Conservation (phyloP, 2,329 filamentous ascomycete species). For the Neoarthrinium moseri region DNA sequence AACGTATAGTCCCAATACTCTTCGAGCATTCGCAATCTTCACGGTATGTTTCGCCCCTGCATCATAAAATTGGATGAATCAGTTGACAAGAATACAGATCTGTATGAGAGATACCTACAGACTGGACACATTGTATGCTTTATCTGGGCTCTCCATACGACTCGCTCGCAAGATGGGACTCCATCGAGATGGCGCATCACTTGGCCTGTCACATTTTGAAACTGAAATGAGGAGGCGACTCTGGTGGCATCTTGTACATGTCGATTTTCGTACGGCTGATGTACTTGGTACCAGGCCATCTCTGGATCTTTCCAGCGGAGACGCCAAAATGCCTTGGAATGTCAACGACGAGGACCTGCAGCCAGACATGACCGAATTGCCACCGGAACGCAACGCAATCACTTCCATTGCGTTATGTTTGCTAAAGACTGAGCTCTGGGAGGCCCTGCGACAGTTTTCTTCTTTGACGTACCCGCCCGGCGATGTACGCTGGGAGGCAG, state of each 20-base stretch:
- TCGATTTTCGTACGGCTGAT: slow-evolving; percentile 47
- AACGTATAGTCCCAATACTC: slow-evolving; percentile 10
- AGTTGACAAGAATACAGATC: slow-evolving; percentile 50
- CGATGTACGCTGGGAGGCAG: slow-evolving; percentile 14
- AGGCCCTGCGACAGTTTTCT: slow-evolving; percentile 34
- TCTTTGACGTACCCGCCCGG: slow-evolving; percentile 24
- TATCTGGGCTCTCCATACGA: slow-evolving; percentile 20
- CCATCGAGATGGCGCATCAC: slow-evolving; percentile 48
- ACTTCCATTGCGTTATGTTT: slow-evolving; percentile 42
- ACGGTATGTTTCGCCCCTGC: slow-evolving; percentile 26
- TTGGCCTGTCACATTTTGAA: slow-evolving; percentile 45
- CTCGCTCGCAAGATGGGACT: slow-evolving; percentile 40
- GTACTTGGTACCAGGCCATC: slow-evolving; percentile 46
- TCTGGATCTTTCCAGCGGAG: slow-evolving; percentile 40
- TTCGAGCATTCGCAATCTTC: slow-evolving; percentile 14
- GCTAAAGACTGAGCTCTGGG: slow-evolving; percentile 41
- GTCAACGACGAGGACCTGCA: slow-evolving; percentile 50
- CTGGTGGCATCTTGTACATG: slow-evolving; percentile 47
- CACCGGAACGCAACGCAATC: slow-evolving; percentile 38
- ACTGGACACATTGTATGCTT: slow-evolving; percentile 12
- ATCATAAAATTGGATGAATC: slow-evolving; percentile 58
- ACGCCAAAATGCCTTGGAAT: slow-evolving; percentile 47
- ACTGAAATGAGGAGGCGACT: slow-evolving; percentile 50
- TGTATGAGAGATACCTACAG: slow-evolving; percentile 16
- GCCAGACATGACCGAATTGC: slow-evolving; percentile 40